These are phyloP conservation scores for Coriolopsis trogii DNA, from an alignment of 1,284 basidiomycete genomes.

Conservation along the genomic window DNA sequence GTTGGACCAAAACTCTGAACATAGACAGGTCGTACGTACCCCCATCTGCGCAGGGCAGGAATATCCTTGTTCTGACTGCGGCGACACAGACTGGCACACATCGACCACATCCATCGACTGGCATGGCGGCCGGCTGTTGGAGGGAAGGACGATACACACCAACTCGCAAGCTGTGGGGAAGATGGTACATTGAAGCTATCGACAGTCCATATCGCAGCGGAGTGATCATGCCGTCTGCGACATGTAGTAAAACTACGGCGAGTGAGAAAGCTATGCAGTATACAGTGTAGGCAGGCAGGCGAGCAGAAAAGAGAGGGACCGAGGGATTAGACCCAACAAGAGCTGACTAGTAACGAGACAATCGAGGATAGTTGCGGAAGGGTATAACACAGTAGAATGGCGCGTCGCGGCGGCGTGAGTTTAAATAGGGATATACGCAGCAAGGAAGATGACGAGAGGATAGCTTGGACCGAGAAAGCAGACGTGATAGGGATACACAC, in stretches of 20 bases:
- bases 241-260: slow-evolving; percentile 43
- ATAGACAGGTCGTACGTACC: slow-evolving; percentile 51
- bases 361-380: slow-evolving; percentile 53
- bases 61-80: not conserved
- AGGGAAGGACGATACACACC: slow-evolving; percentile 22
- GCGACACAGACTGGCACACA: slow-evolving; percentile 56
- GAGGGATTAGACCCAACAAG: slow-evolving; percentile 47
- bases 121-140: slow-evolving; percentile 57
- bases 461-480: slow-evolving; percentile 38
- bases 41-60: not conserved
- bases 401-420: slow-evolving; percentile 43
- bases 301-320: no score
- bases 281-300: slow-evolving; percentile 78
- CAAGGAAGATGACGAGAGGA: slow-evolving; percentile 36
- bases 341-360: slow-evolving; percentile 70
- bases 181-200: slow-evolving; percentile 80
- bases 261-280: slow-evolving; percentile 57
- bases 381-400: slow-evolving; percentile 61
- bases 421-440: slow-evolving; percentile 42
- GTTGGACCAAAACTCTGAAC: slow-evolving; percentile 53
- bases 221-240: slow-evolving; percentile 41
- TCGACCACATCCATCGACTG: slow-evolving; percentile 70
- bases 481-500: slow-evolving; percentile 80
- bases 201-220: slow-evolving; percentile 48
- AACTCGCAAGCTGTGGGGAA: slow-evolving; percentile 68